Percentiles rank a stretch among this genome's conserved stretches.
These are phyloP conservation scores for Malus fusca DNA, from an alignment of 306 rosid species.

Conservation along the genomic window DNA sequence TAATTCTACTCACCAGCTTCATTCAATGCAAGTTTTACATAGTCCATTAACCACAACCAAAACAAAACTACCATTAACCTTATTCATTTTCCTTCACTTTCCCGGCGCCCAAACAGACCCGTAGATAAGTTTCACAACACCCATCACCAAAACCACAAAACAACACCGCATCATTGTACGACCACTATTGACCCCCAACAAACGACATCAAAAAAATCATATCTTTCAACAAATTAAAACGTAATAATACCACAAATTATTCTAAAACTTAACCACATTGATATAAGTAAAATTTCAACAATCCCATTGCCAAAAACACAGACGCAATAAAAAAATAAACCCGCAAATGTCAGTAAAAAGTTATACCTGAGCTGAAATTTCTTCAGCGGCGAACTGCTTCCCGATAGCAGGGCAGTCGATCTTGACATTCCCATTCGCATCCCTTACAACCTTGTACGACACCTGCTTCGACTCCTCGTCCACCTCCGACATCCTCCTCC, in stretches of 20 bases:
- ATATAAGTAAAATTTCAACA: not conserved
- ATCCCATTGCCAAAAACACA: constrained; percentile 9
- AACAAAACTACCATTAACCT: not conserved
- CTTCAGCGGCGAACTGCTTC: constrained; percentile 59
- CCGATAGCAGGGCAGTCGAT: constrained; percentile 66
- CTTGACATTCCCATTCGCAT: constrained; percentile 64
- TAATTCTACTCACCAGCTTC: not conserved
- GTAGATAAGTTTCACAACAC: not conserved
- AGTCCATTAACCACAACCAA: not conserved
- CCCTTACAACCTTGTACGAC: constrained; percentile 50
- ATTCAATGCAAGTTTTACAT: not conserved
- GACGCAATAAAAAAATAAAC: not conserved
- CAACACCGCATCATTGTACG: not conserved
- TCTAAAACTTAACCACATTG: not conserved
- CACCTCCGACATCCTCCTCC: constrained; percentile 63
- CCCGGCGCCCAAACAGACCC: not conserved
- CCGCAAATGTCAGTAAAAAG: too few species aligned
- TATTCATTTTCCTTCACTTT: not conserved
- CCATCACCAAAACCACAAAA: not conserved
- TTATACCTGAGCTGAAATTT: constrained; percentile 82
- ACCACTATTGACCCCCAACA: not conserved
- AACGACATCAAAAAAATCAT: not conserved
- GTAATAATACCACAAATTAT: not conserved
- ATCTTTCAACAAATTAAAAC: not conserved
- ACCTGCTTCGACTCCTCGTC: constrained; percentile 70